Base-by-base conservation (phyloP, 2,329 filamentous ascomycete genomes). In the Fusarium sp. region DNA sequence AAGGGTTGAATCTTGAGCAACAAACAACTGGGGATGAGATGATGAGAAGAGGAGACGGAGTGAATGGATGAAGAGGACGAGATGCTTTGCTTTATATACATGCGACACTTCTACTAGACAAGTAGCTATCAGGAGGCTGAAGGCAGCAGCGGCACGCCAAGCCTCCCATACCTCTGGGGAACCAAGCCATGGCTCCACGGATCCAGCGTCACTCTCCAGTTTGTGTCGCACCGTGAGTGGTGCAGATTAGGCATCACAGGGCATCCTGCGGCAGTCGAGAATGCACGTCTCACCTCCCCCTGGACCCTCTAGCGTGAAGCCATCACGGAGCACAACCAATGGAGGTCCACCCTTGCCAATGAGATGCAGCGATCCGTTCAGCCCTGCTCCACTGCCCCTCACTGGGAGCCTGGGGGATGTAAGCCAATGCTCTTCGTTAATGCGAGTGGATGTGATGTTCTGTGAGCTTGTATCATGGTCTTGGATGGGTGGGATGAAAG, bases 71-170 rank as follows among this genome's bases (percentile, higher is more conserved):
- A 8, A 42, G 18, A 29, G 25, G 25, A 13, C 18, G 18, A 16
- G n/a, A 29, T 31, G 53, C 31, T 50, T 16, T 67, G 14, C 67
- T 62, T 69, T 69, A 69, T 69, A 68, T 54, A 34, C 4, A 10
- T 18, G 31, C 31, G 18, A 14, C 16, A 10, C 44, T 31, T 27
- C 27, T 20, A 20, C 18, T 20, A 20, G 18, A 20, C 18, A 20
- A 20, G 18, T 20, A 20, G 18, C 50, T 67, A 29, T 40, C 46
- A 18, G 50, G n/a, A 34, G 49, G 58, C 34, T 6, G 58, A 65
- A 70, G 68, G 68, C 68, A 71, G 68, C 68, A 71, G 50, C 58
- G 58, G 49, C 58, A 46, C 50, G 38, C 44, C 57, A 59, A 59
- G 20, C n/a, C 33, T 23, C 2, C 18, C 18, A 10, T 27, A 23